Percentiles rank a stretch among this genome's conserved stretches.
These are phyloP conservation scores for Cyberlindnera misumaiensis DNA, from an alignment of 805 yeast species.

Conservation along the genomic window DNA sequence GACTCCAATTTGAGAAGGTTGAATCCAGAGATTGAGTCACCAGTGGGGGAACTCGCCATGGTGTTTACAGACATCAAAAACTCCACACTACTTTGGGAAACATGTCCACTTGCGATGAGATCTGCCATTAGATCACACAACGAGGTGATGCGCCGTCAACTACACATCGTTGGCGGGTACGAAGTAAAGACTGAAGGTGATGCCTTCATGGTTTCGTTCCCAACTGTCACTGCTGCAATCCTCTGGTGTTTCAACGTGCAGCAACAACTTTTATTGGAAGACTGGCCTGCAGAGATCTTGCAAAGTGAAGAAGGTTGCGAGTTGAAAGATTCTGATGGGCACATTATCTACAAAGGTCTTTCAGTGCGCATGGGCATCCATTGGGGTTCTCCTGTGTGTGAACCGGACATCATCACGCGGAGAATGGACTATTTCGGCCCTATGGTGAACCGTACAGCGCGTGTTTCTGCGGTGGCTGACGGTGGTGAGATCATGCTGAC, in stretches of 20 bases:
- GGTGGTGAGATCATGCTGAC: slow-evolving; percentile 96
- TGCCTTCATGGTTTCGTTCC: slow-evolving; percentile 96
- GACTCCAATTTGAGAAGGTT: slow-evolving; percentile 77
- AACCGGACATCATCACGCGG: slow-evolving; percentile 86
- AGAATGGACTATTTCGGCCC: slow-evolving; percentile 99
- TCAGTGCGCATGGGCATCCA: slow-evolving; percentile 98
- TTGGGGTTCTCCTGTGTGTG: slow-evolving; percentile 97
- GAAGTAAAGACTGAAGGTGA: slow-evolving; percentile 99
- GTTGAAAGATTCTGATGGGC: slow-evolving; percentile 53
- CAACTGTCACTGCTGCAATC: slow-evolving; percentile 83
- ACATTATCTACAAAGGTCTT: slow-evolving; percentile 72
- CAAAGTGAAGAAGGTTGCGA: slow-evolving; percentile 81
- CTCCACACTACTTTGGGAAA: slow-evolving; percentile 91
- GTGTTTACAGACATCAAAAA: slow-evolving; percentile 96
- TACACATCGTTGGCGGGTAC: slow-evolving; percentile 91
- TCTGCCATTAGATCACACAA: slow-evolving; percentile 95
- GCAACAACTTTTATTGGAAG: slow-evolving; percentile 70
- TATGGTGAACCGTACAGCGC: slow-evolving; percentile 91
- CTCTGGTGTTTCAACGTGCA: slow-evolving; percentile 95
- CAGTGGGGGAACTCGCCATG: slow-evolving; percentile 89
- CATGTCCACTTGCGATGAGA: slow-evolving; percentile 89
- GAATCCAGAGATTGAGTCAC: slow-evolving; percentile 90
- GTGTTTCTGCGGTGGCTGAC: slow-evolving; percentile 91
- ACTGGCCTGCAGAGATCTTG: slow-evolving; percentile 93
- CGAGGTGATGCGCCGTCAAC: slow-evolving; percentile 86